These are phyloP conservation scores for Tricladium varicosporioides DNA, from an alignment of 2,329 filamentous ascomycete genomes.

Conservation along the genomic window DNA sequence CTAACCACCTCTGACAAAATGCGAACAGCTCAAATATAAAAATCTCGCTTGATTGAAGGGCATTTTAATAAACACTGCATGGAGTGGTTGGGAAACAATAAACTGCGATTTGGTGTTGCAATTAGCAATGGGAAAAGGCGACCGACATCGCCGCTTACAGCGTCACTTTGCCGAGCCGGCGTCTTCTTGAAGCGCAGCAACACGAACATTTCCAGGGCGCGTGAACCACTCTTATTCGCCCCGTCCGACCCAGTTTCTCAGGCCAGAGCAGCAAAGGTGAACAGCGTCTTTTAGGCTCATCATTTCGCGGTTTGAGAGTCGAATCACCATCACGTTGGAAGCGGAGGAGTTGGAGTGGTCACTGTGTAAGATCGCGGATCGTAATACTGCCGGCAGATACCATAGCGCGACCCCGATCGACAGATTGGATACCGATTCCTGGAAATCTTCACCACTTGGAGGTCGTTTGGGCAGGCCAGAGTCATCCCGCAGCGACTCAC, in stretches of 20 bases:
- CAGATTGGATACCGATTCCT: constrained; percentile 7
- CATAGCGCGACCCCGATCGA: constrained; percentile 8
- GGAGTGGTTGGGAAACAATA: not conserved
- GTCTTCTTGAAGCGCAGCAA: constrained; percentile 10
- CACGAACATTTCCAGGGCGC: not conserved
- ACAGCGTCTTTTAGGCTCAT: not conserved
- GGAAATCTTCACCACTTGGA: constrained; percentile 3
- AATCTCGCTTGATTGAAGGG: too few species aligned
- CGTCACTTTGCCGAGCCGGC: constrained; percentile 28
- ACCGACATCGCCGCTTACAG: constrained; percentile 19
- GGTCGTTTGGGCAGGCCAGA: not conserved
- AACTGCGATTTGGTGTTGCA: not conserved
- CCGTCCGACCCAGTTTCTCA: too few species aligned
- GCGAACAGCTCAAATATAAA: constrained; percentile 1
- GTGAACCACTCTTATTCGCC: too few species aligned
- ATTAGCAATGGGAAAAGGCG: not conserved
- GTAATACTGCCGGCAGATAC: constrained; percentile 21
- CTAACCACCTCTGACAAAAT: too few species aligned
- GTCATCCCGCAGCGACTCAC: too few species aligned
- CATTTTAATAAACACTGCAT: not conserved
- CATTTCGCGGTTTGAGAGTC: not conserved
- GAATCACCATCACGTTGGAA: not conserved
- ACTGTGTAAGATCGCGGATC: constrained; percentile 5
- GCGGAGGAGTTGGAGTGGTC: too few species aligned
- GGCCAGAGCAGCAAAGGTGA: too few species aligned